Percentiles rank a stretch among this genome's conserved stretches.
phyloP scores from a whole-genome alignment of 2,329 filamentous ascomycete species.

The Geosmithia morbida region DNA sequence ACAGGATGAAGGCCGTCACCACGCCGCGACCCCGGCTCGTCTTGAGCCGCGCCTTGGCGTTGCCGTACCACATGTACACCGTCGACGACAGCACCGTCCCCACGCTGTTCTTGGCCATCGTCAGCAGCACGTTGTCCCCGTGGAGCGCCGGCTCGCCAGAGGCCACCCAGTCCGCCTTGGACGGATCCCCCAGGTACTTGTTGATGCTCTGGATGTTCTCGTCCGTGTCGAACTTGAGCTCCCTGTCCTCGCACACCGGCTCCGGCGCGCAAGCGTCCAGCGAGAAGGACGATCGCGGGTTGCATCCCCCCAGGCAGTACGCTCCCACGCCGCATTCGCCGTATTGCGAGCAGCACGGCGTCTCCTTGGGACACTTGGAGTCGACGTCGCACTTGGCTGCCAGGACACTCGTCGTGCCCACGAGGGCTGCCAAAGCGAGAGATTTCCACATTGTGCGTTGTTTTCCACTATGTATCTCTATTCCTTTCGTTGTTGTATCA shows the following conservation, averaged over 20 bases:
- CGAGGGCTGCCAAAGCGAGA: slow-evolving; percentile 13
- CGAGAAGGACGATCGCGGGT: slow-evolving; percentile 69
- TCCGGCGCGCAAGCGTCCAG: slow-evolving; percentile 76
- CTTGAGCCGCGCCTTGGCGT: slow-evolving; percentile 72
- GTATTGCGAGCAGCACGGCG: slow-evolving; percentile 79
- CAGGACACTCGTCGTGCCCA: slow-evolving; percentile 15
- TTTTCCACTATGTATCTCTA: too few relatives aligned
- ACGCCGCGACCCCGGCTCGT: slow-evolving; percentile 77
- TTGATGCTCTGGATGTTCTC: slow-evolving; percentile 55
- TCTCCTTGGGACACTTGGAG: slow-evolving; percentile 52
- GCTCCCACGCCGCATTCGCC: slow-evolving; percentile 86
- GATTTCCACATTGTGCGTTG: slow-evolving; percentile 15
- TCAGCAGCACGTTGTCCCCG: slow-evolving; percentile 62
- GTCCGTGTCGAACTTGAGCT: slow-evolving; percentile 59
- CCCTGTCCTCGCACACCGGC: slow-evolving; percentile 64
- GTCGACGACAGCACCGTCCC: slow-evolving; percentile 78
- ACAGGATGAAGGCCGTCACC: slow-evolving; percentile 91
- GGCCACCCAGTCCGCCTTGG: slow-evolving; percentile 73
- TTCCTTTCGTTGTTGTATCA: neutral
- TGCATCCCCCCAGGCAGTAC: slow-evolving; percentile 91
- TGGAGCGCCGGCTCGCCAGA: slow-evolving; percentile 61
- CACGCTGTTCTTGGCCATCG: slow-evolving; percentile 74
- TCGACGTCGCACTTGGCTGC: slow-evolving; percentile 28
- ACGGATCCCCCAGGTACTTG: slow-evolving; percentile 76
- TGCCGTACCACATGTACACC: slow-evolving; percentile 94